Base-by-base conservation (phyloP, 306 rosid species). In the Lathyrus tuberosus region DNA sequence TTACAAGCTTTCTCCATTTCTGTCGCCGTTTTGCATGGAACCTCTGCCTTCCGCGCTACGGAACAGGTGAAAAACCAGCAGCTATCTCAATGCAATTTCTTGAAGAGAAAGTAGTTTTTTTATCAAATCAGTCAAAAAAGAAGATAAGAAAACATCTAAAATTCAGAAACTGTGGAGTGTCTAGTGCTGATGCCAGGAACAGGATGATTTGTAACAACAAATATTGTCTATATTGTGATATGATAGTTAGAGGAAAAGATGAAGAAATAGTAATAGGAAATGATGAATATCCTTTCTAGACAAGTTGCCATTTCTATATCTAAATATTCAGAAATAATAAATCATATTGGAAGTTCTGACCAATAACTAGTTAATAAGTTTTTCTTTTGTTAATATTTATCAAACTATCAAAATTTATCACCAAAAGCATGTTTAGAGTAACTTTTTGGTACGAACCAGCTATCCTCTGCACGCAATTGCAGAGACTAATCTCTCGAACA, bases 1-100 rank as follows among this genome's bases (percentile, higher is more conserved):
- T 46, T 94, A 47, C 97, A 90, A 83, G 91, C 98, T 33, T 94
- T 94, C 85, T 87, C 96, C 46, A 83, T 86, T 22, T 87, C 91
- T 67, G 88, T 94, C 65, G 84, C 98, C 40, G 72, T 91, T 80
- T 75, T 90, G 72, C 97, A 90, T 35, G 89, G 95, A 37, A 81
- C 86, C 6, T 92, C 88, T 38, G 65, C 86, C 65, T 70, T 69
- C 22, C 31, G 71, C 4, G 10, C 66, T 10, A 46, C 69, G 18
- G 56, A 78, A 30, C 70, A 69, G 47, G 82, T 73, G 67, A 79
- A 79, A 76, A 77, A 59, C 56, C 81, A 71, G 63, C 77, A 84
- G 73, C 78, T 82, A 62, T 72, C 84, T 10, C 89, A 70, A 10
- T 62, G 84, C 81, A 80, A 79, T 61, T 80, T 91, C 63, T 84